These are phyloP conservation scores for Verticillium albo-atrum DNA, from an alignment of 2,329 filamentous ascomycete species.

Conservation along the genomic window DNA sequence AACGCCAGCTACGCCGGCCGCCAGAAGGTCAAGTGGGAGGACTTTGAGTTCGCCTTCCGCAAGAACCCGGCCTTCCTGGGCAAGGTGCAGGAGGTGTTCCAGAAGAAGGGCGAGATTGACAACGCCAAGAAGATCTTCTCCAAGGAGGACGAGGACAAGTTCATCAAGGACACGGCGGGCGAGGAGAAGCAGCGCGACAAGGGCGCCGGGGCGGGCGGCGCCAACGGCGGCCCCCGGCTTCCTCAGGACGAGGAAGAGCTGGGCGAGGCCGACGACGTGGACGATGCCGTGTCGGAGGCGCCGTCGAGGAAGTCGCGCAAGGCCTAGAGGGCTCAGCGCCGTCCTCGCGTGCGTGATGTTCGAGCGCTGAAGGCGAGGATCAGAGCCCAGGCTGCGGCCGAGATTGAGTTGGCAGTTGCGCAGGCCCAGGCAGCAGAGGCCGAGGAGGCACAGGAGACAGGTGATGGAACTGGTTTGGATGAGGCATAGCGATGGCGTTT, in stretches of 20 bases:
- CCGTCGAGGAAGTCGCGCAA: slow-evolving; percentile 10
- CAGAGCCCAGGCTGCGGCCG: not conserved
- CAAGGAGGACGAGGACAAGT: slow-evolving; percentile 60
- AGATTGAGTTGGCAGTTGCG: not conserved
- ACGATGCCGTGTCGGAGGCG: slow-evolving; percentile 21
- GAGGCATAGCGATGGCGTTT: not conserved
- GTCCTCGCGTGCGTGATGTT: not conserved
- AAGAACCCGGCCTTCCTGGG: slow-evolving; percentile 82
- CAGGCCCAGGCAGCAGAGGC: not conserved
- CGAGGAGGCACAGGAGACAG: not conserved
- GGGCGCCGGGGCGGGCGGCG: slow-evolving; percentile 13
- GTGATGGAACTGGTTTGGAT: not conserved
- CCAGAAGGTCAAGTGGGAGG: slow-evolving; percentile 96
- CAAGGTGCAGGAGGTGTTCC: slow-evolving; percentile 82
- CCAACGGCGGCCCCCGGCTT: slow-evolving; percentile 17
- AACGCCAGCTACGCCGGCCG: slow-evolving; percentile 82
- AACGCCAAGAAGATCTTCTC: slow-evolving; percentile 73
- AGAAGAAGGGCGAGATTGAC: slow-evolving; percentile 84
- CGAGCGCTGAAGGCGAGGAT: not conserved
- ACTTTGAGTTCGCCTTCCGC: slow-evolving; percentile 92
- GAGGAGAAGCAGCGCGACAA: slow-evolving; percentile 34
- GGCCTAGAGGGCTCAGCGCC: not conserved
- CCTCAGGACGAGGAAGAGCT: slow-evolving; percentile 43
- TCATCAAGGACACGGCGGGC: slow-evolving; percentile 46
- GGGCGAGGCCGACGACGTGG: slow-evolving; percentile 48